These are phyloP conservation scores for Starmera amethionina DNA, from an alignment of 805 yeast genomes.

Conservation along the genomic window DNA sequence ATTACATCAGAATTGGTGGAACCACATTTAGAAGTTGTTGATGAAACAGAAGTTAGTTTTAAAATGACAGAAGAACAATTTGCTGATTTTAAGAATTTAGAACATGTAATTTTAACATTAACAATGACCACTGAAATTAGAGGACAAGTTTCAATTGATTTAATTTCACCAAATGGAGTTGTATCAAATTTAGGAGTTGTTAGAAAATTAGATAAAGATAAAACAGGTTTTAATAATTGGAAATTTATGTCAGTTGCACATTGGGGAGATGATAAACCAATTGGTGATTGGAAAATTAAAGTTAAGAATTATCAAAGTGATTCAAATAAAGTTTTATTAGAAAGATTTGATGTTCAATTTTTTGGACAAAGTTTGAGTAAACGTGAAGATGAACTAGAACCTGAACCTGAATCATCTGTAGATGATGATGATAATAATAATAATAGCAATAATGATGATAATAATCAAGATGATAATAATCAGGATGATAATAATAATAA, in stretches of 20 bases:
- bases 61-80: conserved; percentile 40
- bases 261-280: conserved; percentile 85
- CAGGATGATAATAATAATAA: neutral
- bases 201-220: conserved; percentile 47
- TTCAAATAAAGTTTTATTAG: conserved; percentile 30
- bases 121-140: conserved; percentile 55
- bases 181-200: conserved; percentile 63
- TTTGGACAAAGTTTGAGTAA: conserved; percentile 67
- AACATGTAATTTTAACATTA: conserved; percentile 79
- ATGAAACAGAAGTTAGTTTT: conserved; percentile 27
- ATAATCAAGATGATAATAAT: neutral
- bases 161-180: conserved; percentile 70
- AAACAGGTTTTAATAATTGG: conserved; percentile 68
- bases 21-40: conserved; percentile 13
- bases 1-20: conserved; percentile 27
- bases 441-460: conserved; percentile 3
- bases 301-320: conserved; percentile 38
- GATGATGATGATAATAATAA: no score
- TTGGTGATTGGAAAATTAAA: conserved; percentile 74
- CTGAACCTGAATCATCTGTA: conserved; percentile 10
- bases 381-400: conserved; percentile 20
- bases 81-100: conserved; percentile 58
- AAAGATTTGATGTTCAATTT: conserved; percentile 66
- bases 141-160: conserved; percentile 57
- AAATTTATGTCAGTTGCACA: conserved; percentile 96